Evolutionary conservation across 441 rosid genomes (phyloP).

Genomic region (Gossypium gossypioides): DNA sequence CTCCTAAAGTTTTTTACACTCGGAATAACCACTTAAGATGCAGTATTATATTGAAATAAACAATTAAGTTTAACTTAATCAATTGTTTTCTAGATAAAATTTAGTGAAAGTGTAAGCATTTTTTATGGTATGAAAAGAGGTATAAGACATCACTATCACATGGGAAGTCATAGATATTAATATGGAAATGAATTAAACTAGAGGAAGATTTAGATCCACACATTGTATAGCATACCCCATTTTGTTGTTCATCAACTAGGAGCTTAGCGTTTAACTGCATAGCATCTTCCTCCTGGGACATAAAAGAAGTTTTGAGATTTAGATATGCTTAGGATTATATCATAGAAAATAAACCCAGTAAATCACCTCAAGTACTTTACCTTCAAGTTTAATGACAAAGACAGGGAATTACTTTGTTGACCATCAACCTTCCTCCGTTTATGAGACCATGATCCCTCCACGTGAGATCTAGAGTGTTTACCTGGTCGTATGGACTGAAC

Average conservation of each 20-base stretch:
- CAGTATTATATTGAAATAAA: background rate
- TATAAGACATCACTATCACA: background rate
- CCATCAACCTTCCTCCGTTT: conserved; percentile 40
- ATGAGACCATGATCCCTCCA: conserved; percentile 32
- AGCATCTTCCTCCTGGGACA: conserved; percentile 28
- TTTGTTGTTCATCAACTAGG: conserved; percentile 16
- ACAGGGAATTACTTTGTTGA: conserved; percentile 18
- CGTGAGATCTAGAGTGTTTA: conserved; percentile 20
- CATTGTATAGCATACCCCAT: conserved; percentile 23
- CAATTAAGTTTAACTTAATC: background rate
- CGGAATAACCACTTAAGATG: background rate
- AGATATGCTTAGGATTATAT: conserved; percentile 10
- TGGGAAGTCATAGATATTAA: background rate
- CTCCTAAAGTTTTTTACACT: background rate
- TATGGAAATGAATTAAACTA: conserved; percentile 20
- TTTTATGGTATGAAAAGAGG: background rate
- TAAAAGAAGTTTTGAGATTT: conserved; percentile 18
- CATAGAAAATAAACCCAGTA: conserved; percentile 7
- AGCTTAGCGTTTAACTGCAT: conserved; percentile 24
- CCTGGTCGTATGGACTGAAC: conserved; percentile 18
- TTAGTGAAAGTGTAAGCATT: background rate
- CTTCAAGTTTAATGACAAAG: conserved; percentile 32
- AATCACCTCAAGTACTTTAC: conserved; percentile 23
- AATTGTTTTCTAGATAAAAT: background rate
- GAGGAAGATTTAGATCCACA: conserved; percentile 32